Conservation (phyloP, 176 grass and related monocot genomes). For the Oryza australiensis region DNA sequence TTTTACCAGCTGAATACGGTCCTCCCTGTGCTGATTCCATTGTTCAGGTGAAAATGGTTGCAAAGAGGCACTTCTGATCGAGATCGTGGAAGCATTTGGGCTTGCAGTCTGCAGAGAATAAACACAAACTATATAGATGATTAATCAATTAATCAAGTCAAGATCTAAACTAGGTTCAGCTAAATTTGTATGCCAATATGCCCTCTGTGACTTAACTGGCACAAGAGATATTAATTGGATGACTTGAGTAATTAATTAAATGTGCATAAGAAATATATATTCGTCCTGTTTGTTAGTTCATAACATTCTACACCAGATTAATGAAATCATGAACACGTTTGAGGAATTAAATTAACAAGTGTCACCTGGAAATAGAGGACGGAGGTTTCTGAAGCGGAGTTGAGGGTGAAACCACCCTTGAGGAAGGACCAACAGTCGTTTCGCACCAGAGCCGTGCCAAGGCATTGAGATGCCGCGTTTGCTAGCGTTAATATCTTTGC, state of each 20-base stretch:
- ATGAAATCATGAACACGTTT: no score
- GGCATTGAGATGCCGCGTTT: conserved; percentile 49
- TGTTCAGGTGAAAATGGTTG: conserved; percentile 67
- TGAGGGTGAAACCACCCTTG: conserved; percentile 77
- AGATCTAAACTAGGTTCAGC: neutral
- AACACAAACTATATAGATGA: neutral
- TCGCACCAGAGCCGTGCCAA: conserved; percentile 60
- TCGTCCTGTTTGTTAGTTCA: no score
- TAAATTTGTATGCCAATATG: neutral
- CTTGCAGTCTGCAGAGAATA: conserved; percentile 30
- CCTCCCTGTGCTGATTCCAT: conserved; percentile 69
- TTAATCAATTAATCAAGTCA: neutral
- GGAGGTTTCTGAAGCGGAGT: conserved; percentile 49
- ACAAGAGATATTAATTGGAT: no score
- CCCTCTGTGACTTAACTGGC: neutral
- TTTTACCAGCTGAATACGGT: conserved; percentile 61
- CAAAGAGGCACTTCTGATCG: conserved; percentile 60
- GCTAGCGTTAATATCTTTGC: conserved; percentile 56
- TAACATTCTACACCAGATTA: no score
- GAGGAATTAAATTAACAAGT: neutral
- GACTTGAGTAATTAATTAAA: no score
- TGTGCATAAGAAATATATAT: no score
- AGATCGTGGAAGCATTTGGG: conserved; percentile 59
- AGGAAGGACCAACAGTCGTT: conserved; percentile 90
- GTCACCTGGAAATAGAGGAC: conserved; percentile 83